Evolutionary conservation across 1,139 yeast genomes (phyloP).

Genomic region (Zygosaccharomyces sapae): DNA sequence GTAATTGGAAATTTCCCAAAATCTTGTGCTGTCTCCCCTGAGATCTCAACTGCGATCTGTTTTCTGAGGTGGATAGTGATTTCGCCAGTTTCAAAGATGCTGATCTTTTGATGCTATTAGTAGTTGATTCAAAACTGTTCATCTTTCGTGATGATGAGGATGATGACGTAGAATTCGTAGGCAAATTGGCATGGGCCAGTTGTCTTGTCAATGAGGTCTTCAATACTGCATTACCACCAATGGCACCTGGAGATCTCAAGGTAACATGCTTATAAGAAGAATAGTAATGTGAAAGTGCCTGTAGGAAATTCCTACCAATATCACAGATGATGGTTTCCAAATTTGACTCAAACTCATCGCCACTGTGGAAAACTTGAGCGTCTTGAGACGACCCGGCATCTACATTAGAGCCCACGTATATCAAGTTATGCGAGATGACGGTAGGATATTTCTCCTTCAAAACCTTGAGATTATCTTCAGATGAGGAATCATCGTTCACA

Average conservation of each 20-base stretch:
- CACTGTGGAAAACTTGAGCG: constrained; percentile 18
- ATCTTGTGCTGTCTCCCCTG: constrained; percentile 74
- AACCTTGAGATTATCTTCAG: constrained; percentile 34
- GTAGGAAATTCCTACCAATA: constrained; percentile 58
- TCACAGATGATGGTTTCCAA: constrained; percentile 74
- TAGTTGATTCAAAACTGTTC: constrained; percentile 26
- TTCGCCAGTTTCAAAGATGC: constrained; percentile 32
- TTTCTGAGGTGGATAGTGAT: constrained; percentile 38
- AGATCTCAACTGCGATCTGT: constrained; percentile 52
- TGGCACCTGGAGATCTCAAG: constrained; percentile 66
- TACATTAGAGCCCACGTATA: constrained; percentile 32
- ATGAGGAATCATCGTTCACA: constrained; percentile 30
- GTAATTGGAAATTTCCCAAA: constrained; percentile 67
- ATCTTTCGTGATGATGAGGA: constrained; percentile 18
- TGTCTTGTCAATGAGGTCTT: constrained; percentile 31
- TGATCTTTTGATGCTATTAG: constrained; percentile 26
- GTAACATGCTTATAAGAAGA: constrained; percentile 67
- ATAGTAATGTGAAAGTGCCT: constrained; percentile 63
- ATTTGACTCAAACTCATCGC: constrained; percentile 21
- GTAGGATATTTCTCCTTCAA: constrained; percentile 49
- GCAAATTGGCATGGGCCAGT: constrained; percentile 15
- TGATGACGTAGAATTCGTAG: constrained; percentile 10
- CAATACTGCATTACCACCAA: constrained; percentile 46
- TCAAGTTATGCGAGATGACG: constrained; percentile 60
- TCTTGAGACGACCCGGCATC: background rate